Evolutionary conservation across 2,329 filamentous ascomycete species (phyloP).

Genomic region (Ceratocystis variospora): DNA sequence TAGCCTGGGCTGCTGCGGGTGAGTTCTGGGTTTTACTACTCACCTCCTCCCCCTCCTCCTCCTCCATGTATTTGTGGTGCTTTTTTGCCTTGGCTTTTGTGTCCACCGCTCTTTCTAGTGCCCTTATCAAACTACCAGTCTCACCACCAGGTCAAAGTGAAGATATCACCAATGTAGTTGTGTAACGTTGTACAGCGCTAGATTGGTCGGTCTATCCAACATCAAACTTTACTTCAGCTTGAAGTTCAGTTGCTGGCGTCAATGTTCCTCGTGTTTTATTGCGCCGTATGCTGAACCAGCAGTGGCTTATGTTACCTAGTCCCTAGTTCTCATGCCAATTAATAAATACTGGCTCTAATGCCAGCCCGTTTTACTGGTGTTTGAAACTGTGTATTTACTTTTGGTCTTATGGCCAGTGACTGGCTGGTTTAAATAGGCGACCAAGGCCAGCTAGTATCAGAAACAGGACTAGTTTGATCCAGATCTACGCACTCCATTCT

Average conservation of each 20-base stretch:
- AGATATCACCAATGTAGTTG: not conserved
- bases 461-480: not conserved
- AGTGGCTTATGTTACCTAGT: not conserved
- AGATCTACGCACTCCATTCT: not conserved
- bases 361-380: not conserved
- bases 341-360: not conserved
- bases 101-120: not conserved
- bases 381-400: not conserved
- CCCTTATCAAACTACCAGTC: not conserved
- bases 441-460: not conserved
- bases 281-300: not conserved
- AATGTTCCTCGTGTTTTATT: not conserved
- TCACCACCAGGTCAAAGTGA: not conserved
- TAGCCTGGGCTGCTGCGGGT: too few relatives aligned
- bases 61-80: not conserved
- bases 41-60: not conserved
- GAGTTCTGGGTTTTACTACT: not conserved
- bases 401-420: not conserved
- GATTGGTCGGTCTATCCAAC: not conserved
- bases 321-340: not conserved
- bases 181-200: constrained; percentile 12
- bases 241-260: not conserved
- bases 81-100: not conserved
- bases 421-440: not conserved
- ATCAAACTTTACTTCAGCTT: constrained; percentile 8